Base-by-base conservation (phyloP, 2,329 filamentous ascomycete species). In the Penicillium sp. region DNA sequence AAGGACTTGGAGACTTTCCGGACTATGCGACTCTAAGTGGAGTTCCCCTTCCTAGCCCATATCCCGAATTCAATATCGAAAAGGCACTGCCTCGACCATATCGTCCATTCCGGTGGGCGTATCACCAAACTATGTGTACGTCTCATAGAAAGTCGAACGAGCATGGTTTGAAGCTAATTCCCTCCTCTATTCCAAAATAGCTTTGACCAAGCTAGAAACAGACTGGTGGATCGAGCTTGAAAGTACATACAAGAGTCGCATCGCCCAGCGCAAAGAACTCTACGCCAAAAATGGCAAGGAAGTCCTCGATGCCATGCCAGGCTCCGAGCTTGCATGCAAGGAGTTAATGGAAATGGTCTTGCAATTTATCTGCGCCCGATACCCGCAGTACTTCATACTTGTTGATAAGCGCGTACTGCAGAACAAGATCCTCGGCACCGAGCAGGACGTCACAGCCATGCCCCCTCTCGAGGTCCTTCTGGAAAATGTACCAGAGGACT, bases 201-300 rank as follows among this genome's bases (percentile, higher is more conserved):
- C 90, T 2, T 78, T 93, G 9, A 87, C 83, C 43, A 95, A 91
- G 65, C 77, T 94, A 72, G 89, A 96, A 60, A 78, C 86, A 0
- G 87, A 95, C 69, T 96, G 88, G 84, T 96, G 91, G 91, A 78
- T 96, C n/a, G 91, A 96, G 74, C 81, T 96, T 2, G 90, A 94
- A 64, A 87, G 79, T 49, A 89, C 84, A 3, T 96, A 96, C 70
- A 76, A 75, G 45, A 67, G 80, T 1, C 84, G 88, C 23, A 87
- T 96, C 62, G 79, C 80, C 5, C 85, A 92, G 69, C 87, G 91
- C 19, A 82, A 86, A 67, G 77, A 75, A 0, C 80, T 95, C 0
- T 88, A 86, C 67, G 76, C 76, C 11, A 76, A 86, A 57, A 80
- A 93, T 61, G 85, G 88, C 2, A 79, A 79, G 10, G 75, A 78